Evolutionary conservation across 1,284 basidiomycete genomes (phyloP), one percentile per base, ranked within the genome.

Genomic region (Rhodotorula glutinis): DNA sequence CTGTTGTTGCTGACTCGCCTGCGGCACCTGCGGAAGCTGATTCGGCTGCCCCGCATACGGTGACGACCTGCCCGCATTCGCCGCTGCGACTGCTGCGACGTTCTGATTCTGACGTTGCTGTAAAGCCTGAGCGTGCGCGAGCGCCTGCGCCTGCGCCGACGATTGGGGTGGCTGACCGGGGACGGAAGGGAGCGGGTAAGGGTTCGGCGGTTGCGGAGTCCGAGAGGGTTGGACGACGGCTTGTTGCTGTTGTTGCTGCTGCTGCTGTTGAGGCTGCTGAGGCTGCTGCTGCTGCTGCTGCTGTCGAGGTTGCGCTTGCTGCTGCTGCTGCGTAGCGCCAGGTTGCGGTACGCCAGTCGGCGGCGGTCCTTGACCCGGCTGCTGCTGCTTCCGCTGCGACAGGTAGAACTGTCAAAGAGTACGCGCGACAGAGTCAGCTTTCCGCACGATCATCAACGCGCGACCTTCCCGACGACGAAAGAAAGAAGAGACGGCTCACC

Each of bases 241-340:
- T 44, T 33, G 25, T 27, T 51, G 27, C 38, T 65, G 62, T 29
- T 65, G 60, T 57, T 63, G 67, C 23, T 62, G 60, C 11, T 30
- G 43, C 25, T 52, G 58, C 46, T 43, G 49, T 43, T 56, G 54
- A 25, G 19, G 14, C 27, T n/a, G 55, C 41, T 30, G 43, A 7
- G 62, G 53, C 30, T 63, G 66, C 29, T 54, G 60, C 51, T 55
- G 60, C 25, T 65, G 66, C 38, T 65, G 69, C 13, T 57, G 25
- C 41, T 53, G 52, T 21, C 13, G 52, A 7, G 16, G 29, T 17
- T 33, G 52, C 16, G 16, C 9, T 54, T 55, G 53, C 38, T 40
- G 53, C 23, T 40, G 53, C n/a, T 27, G 49, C 21, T 49, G 47
- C 9, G 47, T 21, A 21, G 25, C n/a, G 23, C 23, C 13, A 21